These are phyloP conservation scores for Malassezia brasiliensis DNA, from an alignment of 1,284 basidiomycete genomes.

Conservation along the genomic window DNA sequence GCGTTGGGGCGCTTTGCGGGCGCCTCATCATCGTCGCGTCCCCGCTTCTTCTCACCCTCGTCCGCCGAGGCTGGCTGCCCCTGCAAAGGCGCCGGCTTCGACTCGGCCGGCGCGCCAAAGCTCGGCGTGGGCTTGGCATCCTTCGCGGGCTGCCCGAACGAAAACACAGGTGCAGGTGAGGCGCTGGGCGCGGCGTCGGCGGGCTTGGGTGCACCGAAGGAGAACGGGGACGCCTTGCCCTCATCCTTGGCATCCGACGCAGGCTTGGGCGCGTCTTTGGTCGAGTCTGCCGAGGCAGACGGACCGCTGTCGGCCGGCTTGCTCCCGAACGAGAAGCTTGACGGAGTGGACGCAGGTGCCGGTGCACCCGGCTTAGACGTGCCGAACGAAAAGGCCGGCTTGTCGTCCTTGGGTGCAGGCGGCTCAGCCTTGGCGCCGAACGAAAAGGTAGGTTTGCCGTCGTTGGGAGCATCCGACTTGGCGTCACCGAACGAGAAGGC, in stretches of 20 bases:
- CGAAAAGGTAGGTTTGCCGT: constrained; percentile 21
- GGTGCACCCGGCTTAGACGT: too few relatives aligned
- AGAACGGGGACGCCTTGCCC: constrained; percentile 20
- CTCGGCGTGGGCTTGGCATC: neutral
- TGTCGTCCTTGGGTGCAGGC: constrained; percentile 20
- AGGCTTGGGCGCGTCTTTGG: constrained; percentile 18
- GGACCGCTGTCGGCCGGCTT: neutral
- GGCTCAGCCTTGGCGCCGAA: constrained; percentile 17
- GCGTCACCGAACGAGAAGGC: constrained; percentile 5
- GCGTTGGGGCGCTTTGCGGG: neutral
- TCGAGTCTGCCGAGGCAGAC: neutral
- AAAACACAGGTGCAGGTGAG: neutral
- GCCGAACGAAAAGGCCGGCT: constrained; percentile 22
- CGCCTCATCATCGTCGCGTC: constrained; percentile 7
- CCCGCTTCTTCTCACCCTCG: constrained; percentile 5
- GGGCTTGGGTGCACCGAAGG: constrained; percentile 16
- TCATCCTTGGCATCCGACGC: constrained; percentile 13
- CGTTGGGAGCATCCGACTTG: constrained; percentile 9
- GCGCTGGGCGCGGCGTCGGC: neutral
- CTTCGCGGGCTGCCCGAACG: neutral
- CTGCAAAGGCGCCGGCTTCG: neutral
- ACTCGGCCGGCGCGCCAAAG: too few relatives aligned
- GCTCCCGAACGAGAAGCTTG: constrained; percentile 9
- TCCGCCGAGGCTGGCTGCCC: neutral
- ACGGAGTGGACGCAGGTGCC: neutral